Conservation (phyloP, 441 rosid genomes). For the Brassica hybrid region DNA sequence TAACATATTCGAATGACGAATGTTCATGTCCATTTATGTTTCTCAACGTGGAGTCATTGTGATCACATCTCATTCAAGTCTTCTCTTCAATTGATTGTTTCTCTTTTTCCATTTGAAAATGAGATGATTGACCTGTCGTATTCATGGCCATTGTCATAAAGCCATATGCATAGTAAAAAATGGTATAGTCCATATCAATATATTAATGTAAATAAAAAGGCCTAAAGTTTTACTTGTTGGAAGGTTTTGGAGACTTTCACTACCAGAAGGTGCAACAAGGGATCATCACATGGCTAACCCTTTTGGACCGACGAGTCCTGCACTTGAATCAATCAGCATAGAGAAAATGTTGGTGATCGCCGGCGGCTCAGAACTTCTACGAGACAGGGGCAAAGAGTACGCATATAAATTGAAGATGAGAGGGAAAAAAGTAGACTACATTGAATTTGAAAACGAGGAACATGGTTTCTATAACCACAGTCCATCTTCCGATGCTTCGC, state of each 20-base stretch:
- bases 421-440: constrained; percentile 58
- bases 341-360: constrained; percentile 72
- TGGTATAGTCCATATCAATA: constrained; percentile 17
- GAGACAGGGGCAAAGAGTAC: constrained; percentile 74
- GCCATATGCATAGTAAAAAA: constrained; percentile 32
- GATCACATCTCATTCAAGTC: constrained; percentile 37
- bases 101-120: constrained; percentile 18
- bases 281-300: constrained; percentile 86
- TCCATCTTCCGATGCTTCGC: constrained; percentile 56
- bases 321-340: constrained; percentile 48
- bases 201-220: neutral
- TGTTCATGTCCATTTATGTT: constrained; percentile 13
- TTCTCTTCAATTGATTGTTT: constrained; percentile 29
- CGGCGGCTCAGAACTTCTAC: constrained; percentile 68
- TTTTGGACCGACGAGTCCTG: constrained; percentile 69
- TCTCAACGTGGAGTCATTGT: constrained; percentile 32
- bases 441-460: constrained; percentile 67
- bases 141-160: constrained; percentile 43
- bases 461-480: constrained; percentile 76
- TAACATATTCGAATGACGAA: neutral
- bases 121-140: constrained; percentile 21
- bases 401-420: constrained; percentile 56
- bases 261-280: constrained; percentile 71
- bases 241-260: constrained; percentile 96
- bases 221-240: constrained; percentile 14